phyloP scores from a whole-genome alignment of 306 rosid genomes.

The Cucurbita pepo region DNA sequence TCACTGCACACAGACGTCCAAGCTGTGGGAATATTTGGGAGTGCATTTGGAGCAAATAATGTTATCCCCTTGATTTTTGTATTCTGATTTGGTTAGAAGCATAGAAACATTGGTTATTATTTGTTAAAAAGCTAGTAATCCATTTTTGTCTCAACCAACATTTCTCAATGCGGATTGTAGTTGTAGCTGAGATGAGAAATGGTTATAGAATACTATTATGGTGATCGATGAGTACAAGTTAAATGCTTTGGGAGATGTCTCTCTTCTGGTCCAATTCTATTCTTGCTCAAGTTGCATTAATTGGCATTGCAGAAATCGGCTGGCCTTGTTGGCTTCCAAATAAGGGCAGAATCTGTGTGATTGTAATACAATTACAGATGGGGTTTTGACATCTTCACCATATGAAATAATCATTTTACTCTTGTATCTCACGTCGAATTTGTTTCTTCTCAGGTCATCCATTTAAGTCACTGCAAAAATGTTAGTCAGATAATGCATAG shows the following conservation, averaged over 20 bases:
- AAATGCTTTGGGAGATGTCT: not conserved
- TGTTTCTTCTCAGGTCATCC: not conserved
- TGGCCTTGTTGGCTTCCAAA: too few species aligned
- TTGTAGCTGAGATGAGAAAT: not conserved
- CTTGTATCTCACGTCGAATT: not conserved
- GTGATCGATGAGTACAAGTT: not conserved
- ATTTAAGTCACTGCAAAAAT: not conserved
- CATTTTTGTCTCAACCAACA: constrained; percentile 1
- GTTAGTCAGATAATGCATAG: not conserved
- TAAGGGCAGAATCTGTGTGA: not conserved
- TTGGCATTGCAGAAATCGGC: not conserved
- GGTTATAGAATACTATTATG: not conserved
- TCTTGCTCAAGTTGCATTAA: not conserved
- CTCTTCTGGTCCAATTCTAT: not conserved
- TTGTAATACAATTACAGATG: not conserved
- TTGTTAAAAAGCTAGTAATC: not conserved
- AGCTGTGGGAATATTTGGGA: not conserved
- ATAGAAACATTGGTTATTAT: constrained; percentile 1
- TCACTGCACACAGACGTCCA: too few species aligned
- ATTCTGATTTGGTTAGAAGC: not conserved
- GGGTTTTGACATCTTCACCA: not conserved
- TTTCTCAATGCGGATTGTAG: not conserved
- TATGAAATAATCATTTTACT: not conserved
- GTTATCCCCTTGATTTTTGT: not conserved
- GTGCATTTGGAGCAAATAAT: not conserved